These are phyloP conservation scores for Eimeria maxima DNA, from an alignment of 169 alveolate species.

Conservation along the genomic window DNA sequence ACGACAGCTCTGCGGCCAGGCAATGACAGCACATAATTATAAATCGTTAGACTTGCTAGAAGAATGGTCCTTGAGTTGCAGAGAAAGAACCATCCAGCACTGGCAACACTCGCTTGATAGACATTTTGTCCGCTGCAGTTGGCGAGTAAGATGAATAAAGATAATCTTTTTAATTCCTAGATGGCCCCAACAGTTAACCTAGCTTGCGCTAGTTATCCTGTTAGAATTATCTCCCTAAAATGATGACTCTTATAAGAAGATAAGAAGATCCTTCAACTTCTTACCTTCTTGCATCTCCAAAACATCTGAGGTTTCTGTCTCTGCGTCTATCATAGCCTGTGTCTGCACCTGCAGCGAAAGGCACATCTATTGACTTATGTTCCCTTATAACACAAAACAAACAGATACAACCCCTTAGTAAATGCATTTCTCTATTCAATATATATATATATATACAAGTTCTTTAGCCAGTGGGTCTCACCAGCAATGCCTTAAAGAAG, in stretches of 20 bases:
- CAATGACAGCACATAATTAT: background rate
- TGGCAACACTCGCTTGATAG: background rate
- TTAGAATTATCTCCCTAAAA: background rate
- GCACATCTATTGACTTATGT: background rate
- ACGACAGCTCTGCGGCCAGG: slow-evolving; percentile 29
- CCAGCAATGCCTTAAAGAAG: slow-evolving; percentile 50
- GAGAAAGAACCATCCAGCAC: background rate
- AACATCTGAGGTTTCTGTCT: slow-evolving; percentile 61
- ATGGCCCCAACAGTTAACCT: background rate
- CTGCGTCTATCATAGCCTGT: slow-evolving; percentile 65
- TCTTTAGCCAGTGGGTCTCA: background rate
- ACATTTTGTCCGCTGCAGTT: background rate
- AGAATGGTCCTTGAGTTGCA: background rate
- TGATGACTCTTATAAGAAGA: background rate
- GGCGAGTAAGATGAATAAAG: background rate
- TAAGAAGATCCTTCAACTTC: background rate
- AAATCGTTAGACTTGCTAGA: background rate
- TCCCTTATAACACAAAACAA: background rate
- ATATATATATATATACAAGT: background rate
- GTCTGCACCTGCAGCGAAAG: slow-evolving; percentile 49
- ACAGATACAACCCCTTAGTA: background rate
- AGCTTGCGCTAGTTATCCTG: background rate
- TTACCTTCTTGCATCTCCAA: slow-evolving; percentile 63
- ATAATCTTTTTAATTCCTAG: background rate
- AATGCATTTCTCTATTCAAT: background rate